Evolutionary conservation across 1,284 basidiomycete species (phyloP).

Genomic region (Cryptococcus floricola): DNA sequence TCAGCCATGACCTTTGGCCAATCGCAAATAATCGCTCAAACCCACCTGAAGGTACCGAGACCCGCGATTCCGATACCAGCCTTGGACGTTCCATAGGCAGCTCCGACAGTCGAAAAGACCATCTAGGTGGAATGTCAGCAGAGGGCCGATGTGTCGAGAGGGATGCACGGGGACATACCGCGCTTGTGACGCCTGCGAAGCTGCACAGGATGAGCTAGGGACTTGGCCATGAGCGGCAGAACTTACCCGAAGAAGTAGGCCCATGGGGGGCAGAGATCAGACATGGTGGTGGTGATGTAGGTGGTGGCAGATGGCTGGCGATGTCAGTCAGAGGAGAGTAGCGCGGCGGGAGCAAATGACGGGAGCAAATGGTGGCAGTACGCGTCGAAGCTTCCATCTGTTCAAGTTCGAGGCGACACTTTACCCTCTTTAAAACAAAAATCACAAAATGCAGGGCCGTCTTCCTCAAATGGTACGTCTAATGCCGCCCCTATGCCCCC

Average conservation of each 20-base stretch:
- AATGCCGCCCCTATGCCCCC: neutral
- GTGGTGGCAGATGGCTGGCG: neutral
- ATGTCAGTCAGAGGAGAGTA: neutral
- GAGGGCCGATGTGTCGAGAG: neutral
- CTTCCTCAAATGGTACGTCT: slow-evolving; percentile 46
- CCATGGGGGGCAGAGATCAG: slow-evolving; percentile 49
- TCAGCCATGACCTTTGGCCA: slow-evolving; percentile 4
- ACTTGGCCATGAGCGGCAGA: neutral
- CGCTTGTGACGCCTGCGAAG: slow-evolving; percentile 43
- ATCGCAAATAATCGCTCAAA: neutral
- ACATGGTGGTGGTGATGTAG: slow-evolving; percentile 24
- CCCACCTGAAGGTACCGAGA: slow-evolving; percentile 73
- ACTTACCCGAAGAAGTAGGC: slow-evolving; percentile 50
- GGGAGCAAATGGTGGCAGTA: neutral
- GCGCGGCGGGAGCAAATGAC: neutral
- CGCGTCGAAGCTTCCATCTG: neutral
- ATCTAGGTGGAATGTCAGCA: slow-evolving; percentile 29
- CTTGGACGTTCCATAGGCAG: slow-evolving; percentile 95
- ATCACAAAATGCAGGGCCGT: slow-evolving; percentile 40
- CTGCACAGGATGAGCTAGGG: slow-evolving; percentile 20
- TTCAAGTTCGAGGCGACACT: slow-evolving; percentile 3
- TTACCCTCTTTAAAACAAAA: neutral
- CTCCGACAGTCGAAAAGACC: slow-evolving; percentile 66
- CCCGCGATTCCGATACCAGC: slow-evolving; percentile 97
- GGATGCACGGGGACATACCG: slow-evolving; percentile 24